Conservation (phyloP, 2,329 filamentous ascomycete genomes). For the Aspergillus awamori region DNA sequence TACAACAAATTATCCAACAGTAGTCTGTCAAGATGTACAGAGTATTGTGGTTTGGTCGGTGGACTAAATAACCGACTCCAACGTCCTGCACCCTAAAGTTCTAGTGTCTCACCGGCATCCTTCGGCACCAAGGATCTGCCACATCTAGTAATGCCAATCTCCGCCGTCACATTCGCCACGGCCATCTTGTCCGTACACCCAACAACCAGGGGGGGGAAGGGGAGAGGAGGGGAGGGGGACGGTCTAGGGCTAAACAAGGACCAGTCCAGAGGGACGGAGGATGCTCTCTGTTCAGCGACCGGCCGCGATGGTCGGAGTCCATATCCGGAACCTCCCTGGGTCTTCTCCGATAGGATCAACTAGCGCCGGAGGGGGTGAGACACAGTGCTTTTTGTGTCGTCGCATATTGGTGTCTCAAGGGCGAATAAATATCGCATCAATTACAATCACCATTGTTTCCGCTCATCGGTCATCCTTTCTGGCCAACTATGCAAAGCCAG, state of each 20-base stretch:
- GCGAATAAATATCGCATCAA: slow-evolving; percentile 1
- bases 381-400: background rate
- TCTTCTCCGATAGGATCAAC: slow-evolving; percentile 16
- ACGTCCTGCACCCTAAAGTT: background rate
- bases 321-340: slow-evolving; percentile 8
- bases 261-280: background rate
- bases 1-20: background rate
- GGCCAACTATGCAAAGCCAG: background rate
- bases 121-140: background rate
- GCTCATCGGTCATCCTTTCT: background rate
- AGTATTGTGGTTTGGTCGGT: no score
- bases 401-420: background rate
- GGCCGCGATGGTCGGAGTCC: slow-evolving; percentile 7
- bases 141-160: background rate
- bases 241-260: background rate
- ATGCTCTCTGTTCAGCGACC: background rate
- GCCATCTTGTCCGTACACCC: background rate
- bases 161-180: background rate
- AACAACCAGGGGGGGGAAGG: no score
- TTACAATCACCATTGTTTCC: background rate
- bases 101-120: background rate
- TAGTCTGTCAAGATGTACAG: no score
- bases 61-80: background rate
- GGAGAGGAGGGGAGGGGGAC: no score
- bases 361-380: slow-evolving; percentile 11